These are phyloP conservation scores for Sugiyamaella chiloensis DNA, from an alignment of 805 yeast genomes.

Conservation along the genomic window DNA sequence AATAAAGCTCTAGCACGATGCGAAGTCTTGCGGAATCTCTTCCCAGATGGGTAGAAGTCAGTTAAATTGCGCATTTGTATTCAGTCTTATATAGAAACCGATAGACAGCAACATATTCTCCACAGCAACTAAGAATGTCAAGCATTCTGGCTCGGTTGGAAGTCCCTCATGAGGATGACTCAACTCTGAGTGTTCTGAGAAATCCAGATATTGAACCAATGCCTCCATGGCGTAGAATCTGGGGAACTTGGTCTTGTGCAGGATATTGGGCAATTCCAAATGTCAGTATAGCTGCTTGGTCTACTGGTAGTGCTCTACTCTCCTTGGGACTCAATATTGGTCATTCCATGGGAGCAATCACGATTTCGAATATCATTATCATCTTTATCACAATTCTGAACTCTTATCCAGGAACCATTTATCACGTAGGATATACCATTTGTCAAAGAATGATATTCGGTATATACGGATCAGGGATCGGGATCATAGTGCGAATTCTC, in stretches of 20 bases:
- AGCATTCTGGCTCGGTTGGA: background rate
- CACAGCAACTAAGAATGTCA: too few species aligned
- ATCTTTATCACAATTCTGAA: constrained; percentile 41
- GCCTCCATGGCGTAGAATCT: constrained; percentile 37
- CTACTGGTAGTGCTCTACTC: constrained; percentile 42
- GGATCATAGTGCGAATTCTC: constrained; percentile 42
- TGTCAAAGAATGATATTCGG: constrained; percentile 47
- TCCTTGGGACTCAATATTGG: constrained; percentile 44
- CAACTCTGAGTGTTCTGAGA: background rate
- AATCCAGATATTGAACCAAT: constrained; percentile 4
- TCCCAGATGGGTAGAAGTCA: too few species aligned
- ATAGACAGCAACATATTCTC: too few species aligned
- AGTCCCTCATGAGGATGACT: background rate
- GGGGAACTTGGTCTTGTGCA: constrained; percentile 43
- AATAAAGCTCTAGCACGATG: too few species aligned
- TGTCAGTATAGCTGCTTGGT: constrained; percentile 40
- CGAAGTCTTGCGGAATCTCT: too few species aligned
- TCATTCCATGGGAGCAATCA: constrained; percentile 44
- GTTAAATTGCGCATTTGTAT: too few species aligned
- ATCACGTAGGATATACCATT: constrained; percentile 50
- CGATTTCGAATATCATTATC: constrained; percentile 42
- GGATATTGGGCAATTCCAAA: constrained; percentile 25
- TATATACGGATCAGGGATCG: constrained; percentile 43
- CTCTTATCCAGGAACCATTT: constrained; percentile 47
- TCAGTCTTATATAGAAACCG: too few species aligned